These are phyloP conservation scores for Parietaria judaica DNA, from an alignment of 306 rosid species.

Conservation along the genomic window DNA sequence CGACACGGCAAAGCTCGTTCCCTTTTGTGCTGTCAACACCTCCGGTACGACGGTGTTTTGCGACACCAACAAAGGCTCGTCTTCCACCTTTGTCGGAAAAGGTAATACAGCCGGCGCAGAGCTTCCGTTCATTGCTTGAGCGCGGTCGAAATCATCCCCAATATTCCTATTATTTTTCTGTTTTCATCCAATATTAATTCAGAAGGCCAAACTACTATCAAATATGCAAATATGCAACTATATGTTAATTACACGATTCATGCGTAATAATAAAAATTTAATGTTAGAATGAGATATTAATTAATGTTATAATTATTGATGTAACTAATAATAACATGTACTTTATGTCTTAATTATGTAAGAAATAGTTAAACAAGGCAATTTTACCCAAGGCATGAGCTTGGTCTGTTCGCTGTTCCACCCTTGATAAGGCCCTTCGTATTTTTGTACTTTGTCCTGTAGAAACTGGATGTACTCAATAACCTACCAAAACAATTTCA, in stretches of 20 bases:
- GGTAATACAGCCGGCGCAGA: slow-evolving; percentile 41
- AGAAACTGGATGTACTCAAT: slow-evolving; percentile 85
- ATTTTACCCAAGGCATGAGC: slow-evolving; percentile 69
- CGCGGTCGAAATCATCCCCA: slow-evolving; percentile 54
- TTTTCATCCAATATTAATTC: background rate
- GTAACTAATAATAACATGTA: too few relatives aligned
- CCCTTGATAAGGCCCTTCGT: slow-evolving; percentile 69
- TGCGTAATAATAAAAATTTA: too few relatives aligned
- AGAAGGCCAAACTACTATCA: too few relatives aligned
- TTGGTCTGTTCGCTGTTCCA: slow-evolving; percentile 65
- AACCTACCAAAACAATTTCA: slow-evolving; percentile 42
- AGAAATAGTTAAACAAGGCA: slow-evolving; percentile 1
- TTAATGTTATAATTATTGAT: too few relatives aligned
- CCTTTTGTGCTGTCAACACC: slow-evolving; percentile 45
- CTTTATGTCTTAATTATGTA: too few relatives aligned
- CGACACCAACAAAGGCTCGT: slow-evolving; percentile 43
- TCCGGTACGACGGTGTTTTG: slow-evolving; percentile 44
- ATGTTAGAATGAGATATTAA: too few relatives aligned
- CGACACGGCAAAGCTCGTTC: slow-evolving; percentile 43
- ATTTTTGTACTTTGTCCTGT: slow-evolving; percentile 78
- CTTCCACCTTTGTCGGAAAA: slow-evolving; percentile 50
- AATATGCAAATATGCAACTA: too few relatives aligned
- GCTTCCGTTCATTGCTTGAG: slow-evolving; percentile 39
- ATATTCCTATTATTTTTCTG: slow-evolving; percentile 62
- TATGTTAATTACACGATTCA: too few relatives aligned